Percentiles rank a stretch among this genome's conserved stretches.
These are phyloP conservation scores for Botrytis fragariae DNA, from an alignment of 2,329 filamentous ascomycete species.

Conservation along the genomic window DNA sequence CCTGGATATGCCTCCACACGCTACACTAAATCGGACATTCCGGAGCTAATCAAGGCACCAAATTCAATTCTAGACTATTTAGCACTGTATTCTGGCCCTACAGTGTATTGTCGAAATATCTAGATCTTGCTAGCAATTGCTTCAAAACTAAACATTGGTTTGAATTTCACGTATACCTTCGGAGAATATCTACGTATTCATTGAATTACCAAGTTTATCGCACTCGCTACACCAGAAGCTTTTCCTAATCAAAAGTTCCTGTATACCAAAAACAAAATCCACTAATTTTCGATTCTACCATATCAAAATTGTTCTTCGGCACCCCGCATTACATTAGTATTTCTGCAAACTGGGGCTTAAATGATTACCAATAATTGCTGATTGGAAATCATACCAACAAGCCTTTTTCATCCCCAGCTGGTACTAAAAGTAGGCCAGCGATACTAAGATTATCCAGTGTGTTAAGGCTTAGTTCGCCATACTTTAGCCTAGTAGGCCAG, in stretches of 20 bases:
- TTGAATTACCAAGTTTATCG: background rate
- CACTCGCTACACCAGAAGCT: background rate
- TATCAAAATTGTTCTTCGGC: background rate
- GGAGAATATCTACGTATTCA: background rate
- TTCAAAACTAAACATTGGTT: background rate
- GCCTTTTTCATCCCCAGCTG: background rate
- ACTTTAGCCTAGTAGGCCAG: background rate
- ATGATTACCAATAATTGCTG: background rate
- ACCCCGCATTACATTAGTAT: background rate
- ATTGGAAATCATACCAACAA: background rate
- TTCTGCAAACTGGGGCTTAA: background rate
- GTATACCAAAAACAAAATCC: background rate
- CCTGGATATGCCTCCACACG: background rate
- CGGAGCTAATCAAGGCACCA: background rate
- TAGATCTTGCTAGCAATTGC: background rate
- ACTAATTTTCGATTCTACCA: background rate
- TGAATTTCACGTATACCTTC: background rate
- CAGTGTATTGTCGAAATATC: background rate
- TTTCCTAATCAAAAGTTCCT: background rate
- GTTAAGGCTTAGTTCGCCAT: background rate
- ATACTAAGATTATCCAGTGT: background rate
- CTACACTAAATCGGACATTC: background rate
- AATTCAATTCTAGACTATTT: background rate
- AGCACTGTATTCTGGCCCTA: background rate
- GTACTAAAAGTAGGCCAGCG: background rate